phyloP scores from a whole-genome alignment of 1,139 yeast genomes.

The Geotrichum citri-aurantii region DNA sequence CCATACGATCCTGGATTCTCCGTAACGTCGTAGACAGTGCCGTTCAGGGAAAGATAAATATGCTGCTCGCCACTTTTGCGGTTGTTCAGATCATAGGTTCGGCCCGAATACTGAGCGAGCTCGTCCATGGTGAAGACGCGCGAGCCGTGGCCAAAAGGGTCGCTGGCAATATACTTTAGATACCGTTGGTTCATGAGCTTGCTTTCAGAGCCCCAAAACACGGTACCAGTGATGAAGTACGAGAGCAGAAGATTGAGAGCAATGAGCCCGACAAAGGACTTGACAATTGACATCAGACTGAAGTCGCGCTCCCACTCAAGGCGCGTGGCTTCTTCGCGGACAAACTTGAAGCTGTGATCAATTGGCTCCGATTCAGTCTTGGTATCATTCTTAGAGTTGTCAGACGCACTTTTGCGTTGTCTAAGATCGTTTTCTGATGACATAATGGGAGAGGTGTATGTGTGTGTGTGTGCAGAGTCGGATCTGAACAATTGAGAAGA shows the following conservation, averaged over 20 bases:
- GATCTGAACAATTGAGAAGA: too few relatives aligned
- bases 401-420: slow-evolving; percentile 1
- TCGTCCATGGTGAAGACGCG: slow-evolving; percentile 44
- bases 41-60: slow-evolving; percentile 59
- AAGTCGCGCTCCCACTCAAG: slow-evolving; percentile 20
- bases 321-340: slow-evolving; percentile 15
- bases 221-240: slow-evolving; percentile 35
- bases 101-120: slow-evolving; percentile 51
- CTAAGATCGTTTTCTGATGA: not conserved
- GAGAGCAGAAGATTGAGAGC: slow-evolving; percentile 44
- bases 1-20: slow-evolving; percentile 54
- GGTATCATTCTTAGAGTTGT: not conserved
- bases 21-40: slow-evolving; percentile 66
- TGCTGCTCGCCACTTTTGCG: slow-evolving; percentile 41
- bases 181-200: slow-evolving; percentile 47
- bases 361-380: not conserved
- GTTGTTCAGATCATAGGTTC: slow-evolving; percentile 19
- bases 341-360: not conserved
- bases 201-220: slow-evolving; percentile 44
- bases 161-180: slow-evolving; percentile 31
- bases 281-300: slow-evolving; percentile 39
- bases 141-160: slow-evolving; percentile 27
- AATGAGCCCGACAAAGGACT: slow-evolving; percentile 46
- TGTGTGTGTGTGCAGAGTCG: not conserved
- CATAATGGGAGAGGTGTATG: not conserved